Evolutionary conservation across 208 protist species (phyloP).

Genomic region (Wallacemonas sp.): DNA sequence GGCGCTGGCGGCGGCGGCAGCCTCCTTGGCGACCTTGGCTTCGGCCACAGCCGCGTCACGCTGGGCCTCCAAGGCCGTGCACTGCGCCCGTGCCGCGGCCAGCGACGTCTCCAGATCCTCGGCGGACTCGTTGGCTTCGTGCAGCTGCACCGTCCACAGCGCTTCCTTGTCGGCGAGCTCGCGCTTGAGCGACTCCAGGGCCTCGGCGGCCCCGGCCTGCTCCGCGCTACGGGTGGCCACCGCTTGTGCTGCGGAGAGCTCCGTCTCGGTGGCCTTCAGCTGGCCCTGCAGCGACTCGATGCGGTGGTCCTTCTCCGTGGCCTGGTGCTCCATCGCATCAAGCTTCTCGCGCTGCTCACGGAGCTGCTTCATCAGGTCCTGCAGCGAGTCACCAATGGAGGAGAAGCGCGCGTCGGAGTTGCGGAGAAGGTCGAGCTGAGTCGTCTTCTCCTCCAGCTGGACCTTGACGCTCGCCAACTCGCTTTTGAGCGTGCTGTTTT

Average conservation of each 20-base stretch:
- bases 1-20: no score
- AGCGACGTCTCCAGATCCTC: slow-evolving; percentile 1
- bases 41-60: not conserved
- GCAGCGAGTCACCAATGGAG: slow-evolving; percentile 44
- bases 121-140: not conserved
- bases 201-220: not conserved
- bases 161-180: slow-evolving; percentile 21
- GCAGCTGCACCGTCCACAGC: slow-evolving; percentile 4
- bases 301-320: slow-evolving; percentile 32
- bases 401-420: slow-evolving; percentile 43
- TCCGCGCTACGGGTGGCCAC: not conserved
- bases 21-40: no score
- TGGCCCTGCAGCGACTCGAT: slow-evolving; percentile 27
- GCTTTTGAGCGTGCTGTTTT: slow-evolving; percentile 32
- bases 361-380: slow-evolving; percentile 31
- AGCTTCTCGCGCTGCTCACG: slow-evolving; percentile 40
- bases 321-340: slow-evolving; percentile 22
- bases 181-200: not conserved
- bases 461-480: slow-evolving; percentile 27
- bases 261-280: slow-evolving; percentile 24
- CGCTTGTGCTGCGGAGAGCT: slow-evolving; percentile 25
- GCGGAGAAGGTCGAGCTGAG: slow-evolving; percentile 39
- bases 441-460: slow-evolving; percentile 52
- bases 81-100: not conserved
- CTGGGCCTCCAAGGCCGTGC: not conserved